Evolutionary conservation across 176 grass and related monocot species (phyloP).

Genomic region (Rhynchospora pubera): DNA sequence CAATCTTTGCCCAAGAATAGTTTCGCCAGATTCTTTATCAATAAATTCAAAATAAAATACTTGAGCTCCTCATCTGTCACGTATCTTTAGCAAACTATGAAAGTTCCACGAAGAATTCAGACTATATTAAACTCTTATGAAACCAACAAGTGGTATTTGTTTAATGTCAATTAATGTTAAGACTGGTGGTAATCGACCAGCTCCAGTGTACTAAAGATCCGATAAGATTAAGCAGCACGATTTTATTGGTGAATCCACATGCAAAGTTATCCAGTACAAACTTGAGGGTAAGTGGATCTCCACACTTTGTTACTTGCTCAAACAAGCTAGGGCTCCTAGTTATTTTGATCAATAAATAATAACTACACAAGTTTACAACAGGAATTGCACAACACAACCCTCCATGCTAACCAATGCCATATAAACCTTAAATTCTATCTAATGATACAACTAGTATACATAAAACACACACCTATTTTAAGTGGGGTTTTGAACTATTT

Average conservation of each 20-base stretch:
- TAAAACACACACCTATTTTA: neutral
- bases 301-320: neutral
- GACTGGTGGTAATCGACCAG: neutral
- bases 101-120: neutral
- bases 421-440: no score
- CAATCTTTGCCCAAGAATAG: neutral
- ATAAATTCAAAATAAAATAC: neutral
- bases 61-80: neutral
- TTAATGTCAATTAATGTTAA: neutral
- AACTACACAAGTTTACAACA: neutral
- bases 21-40: neutral
- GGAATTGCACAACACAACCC: neutral
- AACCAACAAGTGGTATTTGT: neutral
- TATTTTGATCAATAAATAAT: constrained; percentile 10
- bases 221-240: neutral
- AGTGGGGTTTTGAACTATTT: constrained; percentile 52
- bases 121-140: neutral
- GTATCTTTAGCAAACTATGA: neutral
- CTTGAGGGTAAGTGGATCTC: neutral
- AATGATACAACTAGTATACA: neutral
- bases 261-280: neutral
- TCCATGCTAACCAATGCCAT: no score
- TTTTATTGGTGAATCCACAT: neutral
- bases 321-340: neutral
- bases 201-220: neutral